Evolutionary conservation across 2,329 filamentous ascomycete genomes (phyloP), one percentile per base, ranked within the genome.

Genomic region (Cladosporium sp.): DNA sequence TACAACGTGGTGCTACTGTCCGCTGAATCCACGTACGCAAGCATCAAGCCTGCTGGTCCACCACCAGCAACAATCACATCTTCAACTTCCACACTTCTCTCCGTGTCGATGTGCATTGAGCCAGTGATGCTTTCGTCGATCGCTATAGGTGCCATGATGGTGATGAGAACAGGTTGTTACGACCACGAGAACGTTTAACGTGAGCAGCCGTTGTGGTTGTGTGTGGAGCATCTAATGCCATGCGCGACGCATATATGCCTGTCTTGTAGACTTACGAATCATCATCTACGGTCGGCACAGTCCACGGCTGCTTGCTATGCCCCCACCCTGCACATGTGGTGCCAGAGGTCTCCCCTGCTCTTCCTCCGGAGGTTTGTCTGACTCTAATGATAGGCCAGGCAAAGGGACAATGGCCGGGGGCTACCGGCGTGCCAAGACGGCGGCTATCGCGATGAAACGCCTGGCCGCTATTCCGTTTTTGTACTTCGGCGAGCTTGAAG

Each of bases 11-110:
- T 37, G 57, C 14, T 26, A 50, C 16, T 35, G 12, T 21, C 12
- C 26, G 10, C 18, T 7, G 6, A 31, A 21, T 31, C 12, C 14
- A 26, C 77, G 26, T 71, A 79, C 76, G 79, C 79, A 62, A 81
- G 77, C 77, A 80, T 78, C 21, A 81, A 72, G 28, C 79, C 79
- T 11, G 78, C 72, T 0, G 79, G 79, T 16, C 79, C 79, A 57
- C 79, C 79, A 21, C 79, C 79, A 31, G 80, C 78, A 1, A 81
- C 65, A 5, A 69, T 65, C 14, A 72, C 69, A 66, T 72, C 62
- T 52, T 44, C 50, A 21, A 44, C 63, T n/a, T 31, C 58, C 11
- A 23, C 8, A 10, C 12, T 12, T 11, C 16, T 37, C 11, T 49
- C 40, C 3, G 55, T 62, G 44, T 62, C 55, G 16, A 37, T 31